A percentile compares a stretch with the other conserved stretches of the same genome.
Conservation (phyloP, 352 stramenopile species). For the Phytophthora meadii region DNA sequence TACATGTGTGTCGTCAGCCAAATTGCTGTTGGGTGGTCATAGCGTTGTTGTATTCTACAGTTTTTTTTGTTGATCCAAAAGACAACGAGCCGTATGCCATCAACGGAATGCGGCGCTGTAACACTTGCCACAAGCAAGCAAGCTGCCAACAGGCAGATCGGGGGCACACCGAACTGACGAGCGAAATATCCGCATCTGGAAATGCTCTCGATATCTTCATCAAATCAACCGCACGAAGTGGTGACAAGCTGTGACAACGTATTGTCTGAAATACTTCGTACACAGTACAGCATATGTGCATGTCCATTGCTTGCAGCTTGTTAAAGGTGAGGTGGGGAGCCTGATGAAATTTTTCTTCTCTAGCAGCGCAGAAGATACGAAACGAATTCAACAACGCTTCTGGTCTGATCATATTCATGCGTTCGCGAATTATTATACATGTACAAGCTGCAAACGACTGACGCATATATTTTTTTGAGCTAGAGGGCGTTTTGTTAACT, state of each 20-base stretch:
- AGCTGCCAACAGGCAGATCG: neutral
- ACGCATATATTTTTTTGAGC: too few species aligned
- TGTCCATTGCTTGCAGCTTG: neutral
- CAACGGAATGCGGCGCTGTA: neutral
- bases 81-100: neutral
- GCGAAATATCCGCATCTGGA: conserved; percentile 3
- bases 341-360: too few species aligned
- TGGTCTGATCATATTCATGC: too few species aligned
- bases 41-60: neutral
- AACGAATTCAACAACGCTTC: too few species aligned
- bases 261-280: neutral
- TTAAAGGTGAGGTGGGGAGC: neutral
- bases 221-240: neutral
- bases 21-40: neutral
- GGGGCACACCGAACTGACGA: conserved; percentile 14
- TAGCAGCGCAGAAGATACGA: too few species aligned
- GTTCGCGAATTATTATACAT: too few species aligned
- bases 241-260: neutral
- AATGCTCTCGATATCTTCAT: neutral
- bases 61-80: neutral
- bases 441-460: too few species aligned
- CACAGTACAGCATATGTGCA: neutral
- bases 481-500: neutral
- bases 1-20: too few species aligned
- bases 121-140: neutral